Conservation (phyloP, 2,329 filamentous ascomycete genomes). For the Trichoderma sp. region DNA sequence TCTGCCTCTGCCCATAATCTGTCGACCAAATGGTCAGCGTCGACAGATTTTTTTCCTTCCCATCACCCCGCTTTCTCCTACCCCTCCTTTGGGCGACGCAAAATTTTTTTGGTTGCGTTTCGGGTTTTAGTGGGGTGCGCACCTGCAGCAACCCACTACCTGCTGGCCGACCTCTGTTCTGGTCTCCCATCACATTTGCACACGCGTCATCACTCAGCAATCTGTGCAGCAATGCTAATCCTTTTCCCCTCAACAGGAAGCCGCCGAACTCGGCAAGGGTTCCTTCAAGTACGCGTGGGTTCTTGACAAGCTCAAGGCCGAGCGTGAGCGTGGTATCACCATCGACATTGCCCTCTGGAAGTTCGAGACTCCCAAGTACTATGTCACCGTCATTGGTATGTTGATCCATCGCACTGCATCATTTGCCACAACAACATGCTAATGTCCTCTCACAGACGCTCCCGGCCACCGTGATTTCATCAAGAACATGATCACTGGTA, state of each 20-base stretch:
- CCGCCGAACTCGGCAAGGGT: slow-evolving; percentile 98
- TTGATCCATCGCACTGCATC: slow-evolving; percentile 29
- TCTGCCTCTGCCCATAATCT: not conserved
- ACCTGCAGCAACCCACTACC: not conserved
- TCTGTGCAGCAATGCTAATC: slow-evolving; percentile 27
- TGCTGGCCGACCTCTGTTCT: not conserved
- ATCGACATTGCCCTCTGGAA: slow-evolving; percentile 99
- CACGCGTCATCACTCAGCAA: not conserved
- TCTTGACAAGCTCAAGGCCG: slow-evolving; percentile 99
- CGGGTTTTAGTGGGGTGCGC: slow-evolving; percentile 6
- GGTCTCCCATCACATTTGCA: not conserved
- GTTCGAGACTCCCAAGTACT: slow-evolving; percentile 98
- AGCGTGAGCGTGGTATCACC: slow-evolving; percentile 99
- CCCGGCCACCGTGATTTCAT: slow-evolving; percentile 99
- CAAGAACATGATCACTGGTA: slow-evolving; percentile 99
- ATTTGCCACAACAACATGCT: not conserved
- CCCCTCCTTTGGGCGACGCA: slow-evolving; percentile 25
- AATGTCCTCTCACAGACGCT: slow-evolving; percentile 64
- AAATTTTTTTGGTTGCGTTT: slow-evolving; percentile 10
- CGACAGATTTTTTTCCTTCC: not conserved
- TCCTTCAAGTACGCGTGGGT: slow-evolving; percentile 99
- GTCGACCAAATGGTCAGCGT: not conserved
- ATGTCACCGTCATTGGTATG: slow-evolving; percentile 95
- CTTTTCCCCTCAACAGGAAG: slow-evolving; percentile 67
- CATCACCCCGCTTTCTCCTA: slow-evolving; percentile 20